phyloP scores from a whole-genome alignment of 371 early-diverging fungal species.

The Mortierella sp. region DNA sequence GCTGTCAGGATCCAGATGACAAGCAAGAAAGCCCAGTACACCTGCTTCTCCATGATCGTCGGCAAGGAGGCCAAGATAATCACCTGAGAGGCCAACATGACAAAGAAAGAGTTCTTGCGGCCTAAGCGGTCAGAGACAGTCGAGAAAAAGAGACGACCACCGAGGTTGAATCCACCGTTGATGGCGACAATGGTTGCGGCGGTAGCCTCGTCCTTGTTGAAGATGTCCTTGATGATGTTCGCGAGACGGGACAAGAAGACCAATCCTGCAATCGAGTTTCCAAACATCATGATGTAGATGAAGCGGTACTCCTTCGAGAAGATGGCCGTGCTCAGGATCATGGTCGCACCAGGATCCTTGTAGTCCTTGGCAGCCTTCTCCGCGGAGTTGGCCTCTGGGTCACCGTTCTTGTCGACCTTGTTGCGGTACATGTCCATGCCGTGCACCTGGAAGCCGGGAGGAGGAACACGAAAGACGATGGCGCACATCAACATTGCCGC shows the following conservation, averaged over 20 bases:
- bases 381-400: constrained; percentile 17
- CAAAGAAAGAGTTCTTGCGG: constrained; percentile 69
- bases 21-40: constrained; percentile 64
- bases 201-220: constrained; percentile 56
- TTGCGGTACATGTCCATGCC: constrained; percentile 67
- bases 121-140: constrained; percentile 67
- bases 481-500: constrained; percentile 48
- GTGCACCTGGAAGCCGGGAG: constrained; percentile 71
- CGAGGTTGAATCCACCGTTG: constrained; percentile 74
- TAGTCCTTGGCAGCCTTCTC: constrained; percentile 26
- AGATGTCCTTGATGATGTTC: constrained; percentile 64
- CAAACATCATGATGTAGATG: constrained; percentile 71
- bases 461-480: constrained; percentile 71
- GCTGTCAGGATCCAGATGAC: constrained; percentile 63
- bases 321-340: constrained; percentile 66
- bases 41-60: constrained; percentile 57
- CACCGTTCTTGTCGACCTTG: constrained; percentile 50
- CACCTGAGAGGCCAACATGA: constrained; percentile 65
- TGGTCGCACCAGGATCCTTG: constrained; percentile 31
- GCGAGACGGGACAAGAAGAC: constrained; percentile 74
- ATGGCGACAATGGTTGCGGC: constrained; percentile 70
- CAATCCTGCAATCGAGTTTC: constrained; percentile 68
- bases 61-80: constrained; percentile 64
- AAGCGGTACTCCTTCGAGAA: constrained; percentile 65
- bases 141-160: constrained; percentile 69